Conservation (phyloP, 768 basidiomycete species). For the Amanita phalloides region DNA sequence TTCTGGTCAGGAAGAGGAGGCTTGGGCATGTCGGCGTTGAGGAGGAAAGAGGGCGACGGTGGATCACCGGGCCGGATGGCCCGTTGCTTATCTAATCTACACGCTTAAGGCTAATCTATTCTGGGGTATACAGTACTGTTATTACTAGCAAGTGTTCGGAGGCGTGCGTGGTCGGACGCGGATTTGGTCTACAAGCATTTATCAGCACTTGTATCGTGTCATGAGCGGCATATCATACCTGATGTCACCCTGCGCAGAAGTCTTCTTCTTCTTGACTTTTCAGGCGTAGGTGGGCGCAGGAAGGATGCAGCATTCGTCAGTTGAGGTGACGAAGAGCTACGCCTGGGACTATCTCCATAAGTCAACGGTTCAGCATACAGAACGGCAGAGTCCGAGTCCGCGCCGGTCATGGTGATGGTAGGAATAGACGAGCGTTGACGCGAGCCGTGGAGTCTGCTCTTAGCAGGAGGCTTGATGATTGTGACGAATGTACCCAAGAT, state of each 20-base stretch:
- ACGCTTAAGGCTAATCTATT: neutral
- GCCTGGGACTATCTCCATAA: slow-evolving; percentile 6
- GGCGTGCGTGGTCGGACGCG: slow-evolving; percentile 29
- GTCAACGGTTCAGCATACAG: neutral
- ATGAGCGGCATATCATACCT: neutral
- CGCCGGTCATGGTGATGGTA: slow-evolving; percentile 3
- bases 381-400: neutral
- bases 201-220: neutral
- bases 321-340: slow-evolving; percentile 18
- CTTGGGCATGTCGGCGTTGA: slow-evolving; percentile 11
- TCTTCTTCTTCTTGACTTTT: neutral
- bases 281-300: neutral
- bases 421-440: neutral
- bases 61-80: neutral
- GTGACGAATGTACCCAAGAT: slow-evolving; percentile 9
- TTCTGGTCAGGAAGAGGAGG: slow-evolving; percentile 19
- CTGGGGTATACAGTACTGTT: neutral
- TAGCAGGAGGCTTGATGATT: neutral
- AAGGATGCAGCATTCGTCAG: slow-evolving; percentile 10
- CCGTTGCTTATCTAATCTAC: neutral
- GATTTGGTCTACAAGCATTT: neutral
- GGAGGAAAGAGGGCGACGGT: neutral
- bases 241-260: slow-evolving; percentile 1
- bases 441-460: neutral
- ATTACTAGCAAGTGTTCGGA: slow-evolving; percentile 16